Percentiles rank a stretch among this genome's conserved stretches.
These are phyloP conservation scores for Mycena amicta DNA, from an alignment of 768 basidiomycete species.

Conservation along the genomic window DNA sequence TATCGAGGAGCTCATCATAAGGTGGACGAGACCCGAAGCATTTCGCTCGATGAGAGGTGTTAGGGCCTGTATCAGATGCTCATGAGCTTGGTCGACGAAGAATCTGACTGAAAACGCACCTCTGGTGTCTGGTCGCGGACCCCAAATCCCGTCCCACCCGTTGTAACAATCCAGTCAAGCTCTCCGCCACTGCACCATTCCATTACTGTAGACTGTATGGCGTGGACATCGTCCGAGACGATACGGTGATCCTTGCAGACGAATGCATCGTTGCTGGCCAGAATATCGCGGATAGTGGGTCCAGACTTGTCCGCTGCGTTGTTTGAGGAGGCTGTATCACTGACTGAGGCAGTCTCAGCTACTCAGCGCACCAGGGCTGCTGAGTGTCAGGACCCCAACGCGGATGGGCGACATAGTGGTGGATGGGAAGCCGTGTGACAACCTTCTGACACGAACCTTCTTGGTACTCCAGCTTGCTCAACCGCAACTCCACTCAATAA, in stretches of 20 bases:
- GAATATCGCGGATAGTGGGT: slow-evolving; percentile 57
- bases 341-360: slow-evolving; percentile 46
- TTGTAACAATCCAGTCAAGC: slow-evolving; percentile 79
- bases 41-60: slow-evolving; percentile 64
- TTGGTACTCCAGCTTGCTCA: too few species aligned
- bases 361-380: background rate
- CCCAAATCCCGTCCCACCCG: slow-evolving; percentile 89
- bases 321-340: slow-evolving; percentile 65
- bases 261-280: slow-evolving; percentile 38
- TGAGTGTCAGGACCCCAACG: slow-evolving; percentile 25
- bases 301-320: slow-evolving; percentile 64
- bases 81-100: background rate
- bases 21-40: slow-evolving; percentile 75
- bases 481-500: too few species aligned
- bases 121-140: slow-evolving; percentile 82
- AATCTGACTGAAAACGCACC: slow-evolving; percentile 40
- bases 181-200: slow-evolving; percentile 45
- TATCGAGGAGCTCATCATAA: slow-evolving; percentile 69
- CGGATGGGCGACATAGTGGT: slow-evolving; percentile 19
- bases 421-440: too few species aligned
- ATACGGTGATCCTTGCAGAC: slow-evolving; percentile 42
- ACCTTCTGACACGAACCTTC: too few species aligned
- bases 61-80: slow-evolving; percentile 67
- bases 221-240: slow-evolving; percentile 66
- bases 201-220: slow-evolving; percentile 52